Percentiles rank a stretch among this genome's conserved stretches.
phyloP scores from a whole-genome alignment of 345 rosid species.

The Psidium guajava region DNA sequence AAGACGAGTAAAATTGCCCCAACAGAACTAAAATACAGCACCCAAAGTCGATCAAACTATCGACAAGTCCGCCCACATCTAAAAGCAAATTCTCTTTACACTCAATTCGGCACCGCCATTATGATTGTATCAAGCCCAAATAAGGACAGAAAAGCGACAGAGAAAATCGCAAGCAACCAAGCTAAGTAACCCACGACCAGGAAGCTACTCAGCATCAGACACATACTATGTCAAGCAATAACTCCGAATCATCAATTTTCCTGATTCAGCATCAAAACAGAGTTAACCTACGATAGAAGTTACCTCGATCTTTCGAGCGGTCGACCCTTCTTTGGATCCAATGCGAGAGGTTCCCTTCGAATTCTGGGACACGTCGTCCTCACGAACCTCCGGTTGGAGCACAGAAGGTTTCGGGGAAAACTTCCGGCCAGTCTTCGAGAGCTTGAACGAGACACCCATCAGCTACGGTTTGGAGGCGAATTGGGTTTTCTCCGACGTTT shows the following conservation, averaged over 20 bases:
- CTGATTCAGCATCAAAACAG: neutral
- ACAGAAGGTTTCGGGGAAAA: conserved; percentile 33
- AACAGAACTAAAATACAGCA: neutral
- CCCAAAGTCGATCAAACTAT: neutral
- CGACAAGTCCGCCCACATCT: neutral
- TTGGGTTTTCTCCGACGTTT: neutral
- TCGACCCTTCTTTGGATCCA: conserved; percentile 6
- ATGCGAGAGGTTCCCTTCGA: conserved; percentile 17
- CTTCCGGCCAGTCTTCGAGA: conserved; percentile 9
- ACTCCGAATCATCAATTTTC: neutral
- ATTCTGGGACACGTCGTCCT: conserved; percentile 22
- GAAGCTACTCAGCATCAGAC: neutral
- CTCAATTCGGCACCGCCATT: neutral
- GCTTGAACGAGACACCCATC: conserved; percentile 15
- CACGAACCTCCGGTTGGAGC: conserved; percentile 15
- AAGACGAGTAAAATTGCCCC: neutral
- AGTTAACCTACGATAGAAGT: neutral
- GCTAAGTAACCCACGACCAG: neutral
- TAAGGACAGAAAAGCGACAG: neutral
- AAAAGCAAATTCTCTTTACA: neutral
- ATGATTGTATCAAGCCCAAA: neutral
- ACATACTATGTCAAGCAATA: neutral
- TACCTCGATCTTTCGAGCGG: conserved; percentile 13
- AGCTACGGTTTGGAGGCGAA: neutral
- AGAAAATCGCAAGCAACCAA: neutral